phyloP scores from a whole-genome alignment of 148 eudicot species.

The Vaccinium darrowii region DNA sequence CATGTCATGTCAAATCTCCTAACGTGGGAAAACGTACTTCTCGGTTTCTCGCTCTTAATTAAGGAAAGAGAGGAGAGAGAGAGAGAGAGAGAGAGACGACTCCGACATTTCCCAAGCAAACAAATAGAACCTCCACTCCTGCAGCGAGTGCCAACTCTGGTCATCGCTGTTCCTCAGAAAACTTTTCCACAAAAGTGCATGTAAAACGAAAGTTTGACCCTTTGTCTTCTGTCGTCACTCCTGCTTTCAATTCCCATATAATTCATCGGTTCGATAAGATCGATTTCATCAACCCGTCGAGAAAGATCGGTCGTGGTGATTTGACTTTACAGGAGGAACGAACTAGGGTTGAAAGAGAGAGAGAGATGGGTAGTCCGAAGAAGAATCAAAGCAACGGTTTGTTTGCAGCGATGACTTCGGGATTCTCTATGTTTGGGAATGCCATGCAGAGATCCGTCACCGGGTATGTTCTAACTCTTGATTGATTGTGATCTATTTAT shows the following conservation, averaged over 20 bases:
- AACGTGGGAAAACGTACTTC: not conserved
- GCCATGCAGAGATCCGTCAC: constrained; percentile 80
- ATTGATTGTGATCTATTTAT: not conserved
- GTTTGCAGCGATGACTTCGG: constrained; percentile 59
- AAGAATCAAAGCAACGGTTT: constrained; percentile 51
- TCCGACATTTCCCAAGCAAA: not conserved
- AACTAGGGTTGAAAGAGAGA: constrained; percentile 33
- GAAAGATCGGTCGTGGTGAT: not conserved
- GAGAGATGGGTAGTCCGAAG: constrained; percentile 47
- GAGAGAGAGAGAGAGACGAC: not conserved
- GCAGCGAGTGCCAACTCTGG: constrained; percentile 3
- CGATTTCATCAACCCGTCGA: not conserved
- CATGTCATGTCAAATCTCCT: not conserved
- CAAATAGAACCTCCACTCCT: not conserved
- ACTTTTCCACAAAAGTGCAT: not conserved
- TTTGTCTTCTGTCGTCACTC: not conserved
- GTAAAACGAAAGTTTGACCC: not conserved
- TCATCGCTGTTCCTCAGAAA: not conserved
- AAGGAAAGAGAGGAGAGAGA: not conserved
- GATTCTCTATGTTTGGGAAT: constrained; percentile 60
- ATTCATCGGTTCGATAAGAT: not conserved
- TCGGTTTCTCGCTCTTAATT: not conserved
- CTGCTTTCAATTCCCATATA: not conserved
- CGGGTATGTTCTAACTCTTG: constrained; percentile 39
- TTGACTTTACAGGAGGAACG: not conserved